Percentiles rank a stretch among this genome's conserved stretches.
These are phyloP conservation scores for Alternaria atra DNA, from an alignment of 2,329 filamentous ascomycete genomes.

Conservation along the genomic window DNA sequence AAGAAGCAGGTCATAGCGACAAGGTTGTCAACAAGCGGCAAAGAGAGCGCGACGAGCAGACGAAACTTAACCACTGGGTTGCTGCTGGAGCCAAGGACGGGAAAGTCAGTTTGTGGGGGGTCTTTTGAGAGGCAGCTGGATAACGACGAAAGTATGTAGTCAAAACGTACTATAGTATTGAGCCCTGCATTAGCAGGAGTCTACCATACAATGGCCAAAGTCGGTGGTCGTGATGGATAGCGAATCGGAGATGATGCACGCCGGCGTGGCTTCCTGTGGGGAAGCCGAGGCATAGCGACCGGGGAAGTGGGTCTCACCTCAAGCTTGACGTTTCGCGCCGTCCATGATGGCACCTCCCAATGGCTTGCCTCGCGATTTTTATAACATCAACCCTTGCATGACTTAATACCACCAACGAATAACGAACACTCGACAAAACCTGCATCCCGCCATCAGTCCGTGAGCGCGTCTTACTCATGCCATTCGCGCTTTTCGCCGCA, in stretches of 20 bases:
- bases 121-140: constrained; percentile 64
- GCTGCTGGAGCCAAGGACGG: constrained; percentile 93
- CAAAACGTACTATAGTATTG: not conserved
- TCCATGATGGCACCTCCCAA: constrained; percentile 4
- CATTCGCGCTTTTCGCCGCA: not conserved
- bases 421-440: not conserved
- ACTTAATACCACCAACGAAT: not conserved
- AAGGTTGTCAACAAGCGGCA: not conserved
- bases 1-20: constrained; percentile 3
- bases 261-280: constrained; percentile 26
- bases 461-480: constrained; percentile 1
- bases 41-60: constrained; percentile 59
- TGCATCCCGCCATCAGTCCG: not conserved
- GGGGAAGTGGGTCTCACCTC: constrained; percentile 23
- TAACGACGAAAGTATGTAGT: not conserved
- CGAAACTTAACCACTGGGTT: constrained; percentile 82
- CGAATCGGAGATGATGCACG: constrained; percentile 16
- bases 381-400: constrained; percentile 5
- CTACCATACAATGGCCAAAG: not conserved
- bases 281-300: constrained; percentile 26
- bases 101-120: constrained; percentile 93
- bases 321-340: constrained; percentile 11
- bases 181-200: not conserved
- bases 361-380: constrained; percentile 14
- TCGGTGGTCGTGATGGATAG: not conserved